Evolutionary conservation across 495 filamentous ascomycete species (phyloP).

Genomic region (Penicillium ochrochloron): DNA sequence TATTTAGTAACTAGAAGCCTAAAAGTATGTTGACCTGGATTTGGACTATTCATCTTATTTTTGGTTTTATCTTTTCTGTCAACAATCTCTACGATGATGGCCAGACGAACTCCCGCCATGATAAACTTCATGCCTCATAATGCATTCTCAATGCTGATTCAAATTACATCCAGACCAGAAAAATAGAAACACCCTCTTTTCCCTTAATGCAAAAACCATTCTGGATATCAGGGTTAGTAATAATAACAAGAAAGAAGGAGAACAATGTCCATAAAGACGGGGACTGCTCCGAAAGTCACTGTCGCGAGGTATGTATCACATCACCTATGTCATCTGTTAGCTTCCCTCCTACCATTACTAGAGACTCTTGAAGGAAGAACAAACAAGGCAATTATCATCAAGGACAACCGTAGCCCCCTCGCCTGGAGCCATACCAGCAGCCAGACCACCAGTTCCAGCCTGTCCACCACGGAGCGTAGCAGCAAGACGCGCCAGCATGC

Average conservation of each 20-base stretch:
- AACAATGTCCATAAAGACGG: neutral
- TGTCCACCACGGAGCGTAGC: slow-evolving; percentile 25
- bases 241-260: neutral
- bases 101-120: neutral
- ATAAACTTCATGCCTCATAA: slow-evolving; percentile 3
- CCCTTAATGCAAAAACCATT: slow-evolving; percentile 9
- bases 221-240: slow-evolving; percentile 5
- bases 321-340: slow-evolving; percentile 26
- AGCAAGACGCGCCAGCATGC: slow-evolving; percentile 63
- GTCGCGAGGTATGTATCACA: slow-evolving; percentile 23
- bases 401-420: slow-evolving; percentile 42
- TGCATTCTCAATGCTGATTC: slow-evolving; percentile 13
- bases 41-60: neutral
- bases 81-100: neutral
- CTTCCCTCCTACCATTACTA: neutral
- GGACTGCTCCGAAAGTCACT: neutral
- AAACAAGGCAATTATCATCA: slow-evolving; percentile 51
- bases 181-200: slow-evolving; percentile 1
- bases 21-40: neutral
- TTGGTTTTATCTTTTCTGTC: neutral
- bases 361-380: slow-evolving; percentile 11
- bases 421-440: slow-evolving; percentile 7
- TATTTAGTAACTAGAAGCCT: neutral
- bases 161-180: neutral
- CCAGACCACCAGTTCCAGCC: slow-evolving; percentile 19